These are phyloP conservation scores for Fraxinus platypoda DNA, from an alignment of 305 asterid genomes.

Conservation along the genomic window DNA sequence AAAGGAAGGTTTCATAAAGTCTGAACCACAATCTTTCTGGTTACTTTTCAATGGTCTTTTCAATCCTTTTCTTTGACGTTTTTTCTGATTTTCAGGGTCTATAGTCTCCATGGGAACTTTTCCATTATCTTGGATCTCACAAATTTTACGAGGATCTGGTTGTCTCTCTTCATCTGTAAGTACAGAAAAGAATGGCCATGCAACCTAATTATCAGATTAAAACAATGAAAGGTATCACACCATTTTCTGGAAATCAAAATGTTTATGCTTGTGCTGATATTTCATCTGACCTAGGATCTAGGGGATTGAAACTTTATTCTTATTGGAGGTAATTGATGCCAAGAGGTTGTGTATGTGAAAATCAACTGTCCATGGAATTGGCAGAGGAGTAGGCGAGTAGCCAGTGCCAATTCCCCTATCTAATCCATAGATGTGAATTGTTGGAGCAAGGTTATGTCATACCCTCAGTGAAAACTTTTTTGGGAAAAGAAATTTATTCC, in stretches of 20 bases:
- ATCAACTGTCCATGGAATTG: not conserved
- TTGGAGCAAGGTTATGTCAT: not conserved
- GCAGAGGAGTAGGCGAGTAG: not conserved
- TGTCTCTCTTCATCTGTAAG: constrained; percentile 36
- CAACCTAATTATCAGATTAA: constrained; percentile 9
- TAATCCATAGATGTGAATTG: not conserved
- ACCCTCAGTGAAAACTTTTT: not conserved
- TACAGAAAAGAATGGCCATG: constrained; percentile 10
- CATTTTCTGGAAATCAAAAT: not conserved
- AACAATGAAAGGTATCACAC: not conserved
- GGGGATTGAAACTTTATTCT: not conserved
- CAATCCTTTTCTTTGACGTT: constrained; percentile 36
- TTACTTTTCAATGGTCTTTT: constrained; percentile 28
- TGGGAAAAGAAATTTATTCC: not conserved
- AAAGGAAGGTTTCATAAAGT: constrained; percentile 54
- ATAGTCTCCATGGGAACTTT: constrained; percentile 22
- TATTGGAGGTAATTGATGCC: not conserved
- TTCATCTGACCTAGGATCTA: not conserved
- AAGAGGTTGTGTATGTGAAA: not conserved
- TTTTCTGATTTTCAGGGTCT: constrained; percentile 31
- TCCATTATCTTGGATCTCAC: constrained; percentile 20
- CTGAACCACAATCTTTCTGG: constrained; percentile 30
- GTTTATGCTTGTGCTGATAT: not conserved
- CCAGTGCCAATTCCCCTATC: not conserved
- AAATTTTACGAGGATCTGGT: constrained; percentile 18